phyloP scores from a whole-genome alignment of 331 rosid species.

The Quercus phellos region DNA sequence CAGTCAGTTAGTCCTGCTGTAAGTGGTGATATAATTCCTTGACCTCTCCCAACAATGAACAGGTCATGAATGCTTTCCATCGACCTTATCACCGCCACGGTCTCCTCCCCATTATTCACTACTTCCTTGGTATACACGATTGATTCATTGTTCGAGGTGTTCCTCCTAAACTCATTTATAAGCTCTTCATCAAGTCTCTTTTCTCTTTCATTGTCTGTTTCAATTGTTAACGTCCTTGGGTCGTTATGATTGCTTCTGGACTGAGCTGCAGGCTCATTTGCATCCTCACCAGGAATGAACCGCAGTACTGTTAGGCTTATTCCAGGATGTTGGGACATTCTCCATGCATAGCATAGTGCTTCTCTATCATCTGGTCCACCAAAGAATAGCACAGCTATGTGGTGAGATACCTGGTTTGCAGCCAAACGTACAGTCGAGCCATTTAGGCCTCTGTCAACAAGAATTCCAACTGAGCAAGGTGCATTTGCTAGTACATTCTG shows the following conservation, averaged over 20 bases:
- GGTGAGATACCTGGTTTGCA: constrained; percentile 41
- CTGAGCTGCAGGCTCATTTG: too few relatives aligned
- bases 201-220: constrained; percentile 35
- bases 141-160: constrained; percentile 24
- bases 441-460: constrained; percentile 74
- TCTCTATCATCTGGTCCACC: constrained; percentile 93
- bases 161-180: constrained; percentile 39
- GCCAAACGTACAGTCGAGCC: constrained; percentile 26
- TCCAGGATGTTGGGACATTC: constrained; percentile 66
- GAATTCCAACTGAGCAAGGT: constrained; percentile 84
- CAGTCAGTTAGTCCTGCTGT: constrained; percentile 86
- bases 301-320: constrained; percentile 53
- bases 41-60: constrained; percentile 76
- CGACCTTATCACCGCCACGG: constrained; percentile 64
- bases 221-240: constrained; percentile 18
- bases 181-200: constrained; percentile 48
- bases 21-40: constrained; percentile 51
- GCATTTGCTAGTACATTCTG: constrained; percentile 55
- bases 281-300: constrained; percentile 43
- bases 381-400: constrained; percentile 56
- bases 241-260: background rate
- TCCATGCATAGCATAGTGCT: constrained; percentile 68
- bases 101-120: constrained; percentile 78
- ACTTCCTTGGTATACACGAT: constrained; percentile 45
- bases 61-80: constrained; percentile 55